Evolutionary conservation across 805 yeast species (phyloP).

Genomic region (Candida tallmaniae): DNA sequence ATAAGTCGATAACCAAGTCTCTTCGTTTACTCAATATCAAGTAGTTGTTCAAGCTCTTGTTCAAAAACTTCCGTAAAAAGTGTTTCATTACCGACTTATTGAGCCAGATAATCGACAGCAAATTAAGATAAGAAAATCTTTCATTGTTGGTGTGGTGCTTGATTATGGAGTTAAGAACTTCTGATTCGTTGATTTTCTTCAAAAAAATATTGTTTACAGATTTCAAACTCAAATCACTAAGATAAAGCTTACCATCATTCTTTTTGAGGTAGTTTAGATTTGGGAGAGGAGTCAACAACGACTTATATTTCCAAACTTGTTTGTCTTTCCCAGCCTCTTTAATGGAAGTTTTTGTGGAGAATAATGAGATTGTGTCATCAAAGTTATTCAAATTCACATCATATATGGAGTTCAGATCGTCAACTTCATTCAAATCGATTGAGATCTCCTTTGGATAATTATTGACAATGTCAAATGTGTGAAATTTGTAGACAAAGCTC

Average conservation of each 20-base stretch:
- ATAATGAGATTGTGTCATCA: conserved; percentile 9
- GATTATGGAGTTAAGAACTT: conserved; percentile 24
- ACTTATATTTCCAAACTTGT: conserved; percentile 32
- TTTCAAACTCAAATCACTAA: conserved; percentile 39
- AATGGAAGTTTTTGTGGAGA: neutral
- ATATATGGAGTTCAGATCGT: conserved; percentile 13
- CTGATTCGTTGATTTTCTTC: conserved; percentile 26
- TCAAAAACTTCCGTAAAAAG: conserved; percentile 29
- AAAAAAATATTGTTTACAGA: conserved; percentile 31
- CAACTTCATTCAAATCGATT: conserved; percentile 8
- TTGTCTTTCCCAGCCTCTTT: neutral
- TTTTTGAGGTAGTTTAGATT: conserved; percentile 26
- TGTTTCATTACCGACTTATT: conserved; percentile 33
- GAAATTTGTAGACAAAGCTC: conserved; percentile 30
- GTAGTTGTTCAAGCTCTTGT: conserved; percentile 8
- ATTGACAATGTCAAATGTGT: conserved; percentile 34
- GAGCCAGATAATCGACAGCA: conserved; percentile 47
- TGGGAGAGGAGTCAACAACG: conserved; percentile 35
- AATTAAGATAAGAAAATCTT: conserved; percentile 32
- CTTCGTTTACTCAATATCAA: conserved; percentile 4
- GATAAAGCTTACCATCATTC: conserved; percentile 30
- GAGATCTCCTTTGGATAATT: conserved; percentile 31
- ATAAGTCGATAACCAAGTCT: conserved; percentile 31
- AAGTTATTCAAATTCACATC: conserved; percentile 6
- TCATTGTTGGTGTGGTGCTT: conserved; percentile 20